Evolutionary conservation across 179 eudicot species (phyloP).

Genomic region (Beta lomatogona): DNA sequence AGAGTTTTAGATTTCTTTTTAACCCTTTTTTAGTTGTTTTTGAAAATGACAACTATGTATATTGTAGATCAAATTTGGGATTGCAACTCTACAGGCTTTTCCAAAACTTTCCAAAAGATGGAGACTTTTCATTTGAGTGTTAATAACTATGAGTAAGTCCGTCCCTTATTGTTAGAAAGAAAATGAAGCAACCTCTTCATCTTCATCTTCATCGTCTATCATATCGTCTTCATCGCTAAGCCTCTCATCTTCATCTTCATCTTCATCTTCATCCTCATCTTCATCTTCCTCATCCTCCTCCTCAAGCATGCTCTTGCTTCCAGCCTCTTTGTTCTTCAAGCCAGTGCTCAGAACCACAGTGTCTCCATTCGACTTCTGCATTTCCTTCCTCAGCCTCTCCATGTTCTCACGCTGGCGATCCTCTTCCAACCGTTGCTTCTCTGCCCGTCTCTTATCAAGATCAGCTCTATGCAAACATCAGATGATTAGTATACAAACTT

Average conservation of each 20-base stretch:
- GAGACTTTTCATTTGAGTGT: too few species aligned
- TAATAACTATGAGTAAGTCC: too few species aligned
- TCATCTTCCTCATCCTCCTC: conserved; percentile 48
- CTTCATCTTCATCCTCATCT: conserved; percentile 37
- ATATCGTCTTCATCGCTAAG: conserved; percentile 45
- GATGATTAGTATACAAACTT: not conserved
- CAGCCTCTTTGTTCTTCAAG: conserved; percentile 55
- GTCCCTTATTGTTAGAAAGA: conserved; percentile 18
- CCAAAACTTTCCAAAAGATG: too few species aligned
- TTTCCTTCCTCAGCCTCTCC: conserved; percentile 85
- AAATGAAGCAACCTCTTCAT: conserved; percentile 46
- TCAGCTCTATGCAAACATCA: conserved; percentile 58
- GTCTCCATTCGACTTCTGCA: conserved; percentile 75
- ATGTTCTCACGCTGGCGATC: conserved; percentile 64
- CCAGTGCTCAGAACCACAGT: conserved; percentile 81
- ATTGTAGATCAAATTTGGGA: too few species aligned
- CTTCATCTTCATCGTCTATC: conserved; percentile 45
- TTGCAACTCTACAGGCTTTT: too few species aligned
- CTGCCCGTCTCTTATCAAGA: conserved; percentile 72
- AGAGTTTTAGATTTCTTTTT: too few species aligned
- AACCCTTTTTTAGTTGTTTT: too few species aligned
- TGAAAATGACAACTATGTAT: too few species aligned
- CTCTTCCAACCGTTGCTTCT: conserved; percentile 77
- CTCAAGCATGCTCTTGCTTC: conserved; percentile 37
- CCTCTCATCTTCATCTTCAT: conserved; percentile 1